Conservation (phyloP, 129 eudicot genomes). For the Flaveria bidentis region DNA sequence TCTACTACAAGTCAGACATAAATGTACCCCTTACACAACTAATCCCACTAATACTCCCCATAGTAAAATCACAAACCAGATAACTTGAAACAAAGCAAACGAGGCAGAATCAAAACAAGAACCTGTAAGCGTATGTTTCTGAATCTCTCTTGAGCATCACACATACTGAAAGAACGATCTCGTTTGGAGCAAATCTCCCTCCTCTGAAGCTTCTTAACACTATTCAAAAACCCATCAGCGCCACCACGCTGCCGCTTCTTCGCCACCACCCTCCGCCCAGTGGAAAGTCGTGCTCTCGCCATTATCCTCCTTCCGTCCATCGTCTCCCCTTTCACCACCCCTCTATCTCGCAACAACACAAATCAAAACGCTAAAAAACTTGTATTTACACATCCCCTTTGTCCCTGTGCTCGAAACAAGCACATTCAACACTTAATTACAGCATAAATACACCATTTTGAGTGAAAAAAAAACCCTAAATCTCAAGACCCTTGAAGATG, state of each 20-base stretch:
- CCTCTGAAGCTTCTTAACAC: constrained; percentile 93
- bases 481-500: constrained; percentile 21
- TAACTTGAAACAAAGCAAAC: too few species aligned
- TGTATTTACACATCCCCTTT: not conserved
- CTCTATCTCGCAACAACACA: constrained; percentile 16
- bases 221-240: constrained; percentile 85
- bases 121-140: constrained; percentile 90
- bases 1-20: not conserved
- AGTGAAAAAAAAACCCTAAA: constrained; percentile 22
- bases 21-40: not conserved
- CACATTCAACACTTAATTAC: not conserved
- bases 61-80: not conserved
- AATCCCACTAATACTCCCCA: not conserved
- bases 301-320: constrained; percentile 95
- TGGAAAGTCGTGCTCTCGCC: constrained; percentile 89
- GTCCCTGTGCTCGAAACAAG: constrained; percentile 4
- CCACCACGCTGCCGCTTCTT: constrained; percentile 83
- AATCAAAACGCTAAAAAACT: constrained; percentile 27
- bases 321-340: constrained; percentile 3
- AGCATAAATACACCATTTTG: not conserved
- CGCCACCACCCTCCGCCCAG: constrained; percentile 87
- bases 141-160: constrained; percentile 92
- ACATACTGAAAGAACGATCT: constrained; percentile 87
- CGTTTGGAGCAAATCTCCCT: constrained; percentile 94
- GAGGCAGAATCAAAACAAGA: not conserved